Percentiles rank a stretch among this genome's conserved stretches.
Conservation (phyloP, 2,329 filamentous ascomycete genomes). For the Phaeosphaeriaceae sp. region DNA sequence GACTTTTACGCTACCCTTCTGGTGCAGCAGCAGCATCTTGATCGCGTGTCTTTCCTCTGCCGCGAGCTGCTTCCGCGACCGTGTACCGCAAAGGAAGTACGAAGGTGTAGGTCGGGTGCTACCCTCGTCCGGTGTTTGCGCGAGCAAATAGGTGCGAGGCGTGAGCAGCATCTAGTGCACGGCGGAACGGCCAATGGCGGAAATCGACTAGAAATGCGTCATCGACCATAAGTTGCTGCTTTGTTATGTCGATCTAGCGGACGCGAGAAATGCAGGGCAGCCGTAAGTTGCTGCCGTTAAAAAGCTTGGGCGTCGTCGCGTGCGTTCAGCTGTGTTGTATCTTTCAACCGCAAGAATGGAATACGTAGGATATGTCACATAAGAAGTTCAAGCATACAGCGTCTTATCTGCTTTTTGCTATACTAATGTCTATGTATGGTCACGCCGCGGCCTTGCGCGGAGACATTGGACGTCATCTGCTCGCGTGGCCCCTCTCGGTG, state of each 20-base stretch:
- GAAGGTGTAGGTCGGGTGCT: conserved; percentile 36
- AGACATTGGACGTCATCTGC: conserved; percentile 12
- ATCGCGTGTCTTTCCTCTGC: conserved; percentile 40
- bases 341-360: too few species aligned
- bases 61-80: conserved; percentile 43
- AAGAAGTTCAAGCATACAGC: too few species aligned
- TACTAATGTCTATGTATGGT: background rate
- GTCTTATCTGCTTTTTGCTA: background rate
- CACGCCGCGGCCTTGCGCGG: background rate
- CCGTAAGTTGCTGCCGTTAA: too few species aligned
- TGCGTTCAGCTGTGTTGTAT: background rate
- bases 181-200: conserved; percentile 24
- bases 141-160: conserved; percentile 48
- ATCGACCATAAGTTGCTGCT: conserved; percentile 17
- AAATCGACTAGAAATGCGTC: conserved; percentile 18
- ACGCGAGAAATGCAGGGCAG: background rate
- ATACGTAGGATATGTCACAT: too few species aligned
- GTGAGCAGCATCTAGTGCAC: conserved; percentile 49
- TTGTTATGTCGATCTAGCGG: conserved; percentile 2
- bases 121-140: conserved; percentile 45
- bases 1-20: conserved; percentile 89
- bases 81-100: conserved; percentile 40
- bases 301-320: background rate
- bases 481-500: conserved; percentile 15
- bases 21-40: conserved; percentile 87